phyloP scores from a whole-genome alignment of 305 asterid species.

The Fraxinus floribunda region DNA sequence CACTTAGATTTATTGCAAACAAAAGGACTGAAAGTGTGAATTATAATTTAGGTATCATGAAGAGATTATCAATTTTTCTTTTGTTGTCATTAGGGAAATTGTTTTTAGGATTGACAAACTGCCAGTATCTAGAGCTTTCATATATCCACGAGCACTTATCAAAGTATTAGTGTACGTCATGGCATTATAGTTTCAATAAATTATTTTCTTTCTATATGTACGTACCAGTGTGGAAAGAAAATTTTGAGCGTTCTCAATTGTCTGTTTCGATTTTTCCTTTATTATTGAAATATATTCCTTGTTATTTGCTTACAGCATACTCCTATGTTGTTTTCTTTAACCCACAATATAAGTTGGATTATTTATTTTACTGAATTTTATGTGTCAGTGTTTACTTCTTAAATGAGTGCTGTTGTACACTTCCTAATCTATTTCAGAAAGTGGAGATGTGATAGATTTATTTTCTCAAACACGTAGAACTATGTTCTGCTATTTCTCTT shows the following conservation, averaged over 20 bases:
- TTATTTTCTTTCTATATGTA: background rate
- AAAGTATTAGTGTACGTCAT: constrained; percentile 11
- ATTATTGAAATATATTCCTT: background rate
- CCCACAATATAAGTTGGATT: background rate
- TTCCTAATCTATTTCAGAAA: background rate
- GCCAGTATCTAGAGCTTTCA: constrained; percentile 13
- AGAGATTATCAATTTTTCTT: constrained; percentile 4
- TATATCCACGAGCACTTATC: constrained; percentile 11
- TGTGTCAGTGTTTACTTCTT: background rate
- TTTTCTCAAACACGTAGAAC: background rate
- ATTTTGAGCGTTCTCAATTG: background rate
- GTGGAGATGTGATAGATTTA: background rate
- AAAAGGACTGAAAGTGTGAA: constrained; percentile 5
- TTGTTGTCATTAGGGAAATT: constrained; percentile 1
- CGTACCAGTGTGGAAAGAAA: background rate
- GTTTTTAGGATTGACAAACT: background rate
- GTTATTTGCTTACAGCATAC: background rate
- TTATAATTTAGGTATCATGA: constrained; percentile 10
- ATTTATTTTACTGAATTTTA: background rate
- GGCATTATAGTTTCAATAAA: background rate
- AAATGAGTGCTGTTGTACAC: background rate
- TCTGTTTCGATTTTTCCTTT: background rate
- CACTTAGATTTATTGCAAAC: constrained; percentile 15
- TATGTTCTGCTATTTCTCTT: constrained; percentile 18
- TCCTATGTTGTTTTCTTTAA: background rate